Conservation (phyloP, 2,329 filamentous ascomycete species). For the Microdochium trichocladiopsis region DNA sequence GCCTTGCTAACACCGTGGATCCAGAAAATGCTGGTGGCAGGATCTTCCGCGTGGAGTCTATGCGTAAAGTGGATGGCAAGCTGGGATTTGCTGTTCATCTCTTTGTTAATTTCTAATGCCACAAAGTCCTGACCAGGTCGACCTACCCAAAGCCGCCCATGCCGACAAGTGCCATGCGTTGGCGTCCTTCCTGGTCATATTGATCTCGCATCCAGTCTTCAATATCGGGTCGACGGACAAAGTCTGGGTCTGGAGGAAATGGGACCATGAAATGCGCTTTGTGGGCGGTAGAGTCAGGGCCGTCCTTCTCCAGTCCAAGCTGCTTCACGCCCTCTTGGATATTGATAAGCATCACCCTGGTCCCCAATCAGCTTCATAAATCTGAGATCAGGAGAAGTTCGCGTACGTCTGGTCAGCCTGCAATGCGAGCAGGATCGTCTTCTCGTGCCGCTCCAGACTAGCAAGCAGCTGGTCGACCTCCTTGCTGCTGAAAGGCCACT, state of each 20-base stretch:
- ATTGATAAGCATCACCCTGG: neutral
- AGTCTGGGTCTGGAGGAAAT: slow-evolving; percentile 8
- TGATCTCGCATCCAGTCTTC: slow-evolving; percentile 3
- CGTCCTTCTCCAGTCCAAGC: neutral
- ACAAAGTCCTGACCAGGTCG: neutral
- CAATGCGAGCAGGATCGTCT: slow-evolving; percentile 14
- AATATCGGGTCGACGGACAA: slow-evolving; percentile 6
- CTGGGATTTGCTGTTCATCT: slow-evolving; percentile 8
- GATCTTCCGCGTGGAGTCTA: neutral
- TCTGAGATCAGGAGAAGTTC: neutral
- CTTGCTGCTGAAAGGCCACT: slow-evolving; percentile 18
- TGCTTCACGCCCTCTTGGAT: neutral
- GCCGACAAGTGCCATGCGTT: slow-evolving; percentile 5
- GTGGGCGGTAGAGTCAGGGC: slow-evolving; percentile 1
- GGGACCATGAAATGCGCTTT: slow-evolving; percentile 5
- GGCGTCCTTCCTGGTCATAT: neutral
- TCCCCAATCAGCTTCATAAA: neutral
- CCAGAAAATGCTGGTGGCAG: slow-evolving; percentile 9
- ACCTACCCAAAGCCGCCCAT: slow-evolving; percentile 9
- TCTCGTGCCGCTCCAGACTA: slow-evolving; percentile 14
- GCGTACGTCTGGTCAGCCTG: slow-evolving; percentile 18
- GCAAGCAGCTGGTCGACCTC: slow-evolving; percentile 13
- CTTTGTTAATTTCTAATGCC: slow-evolving; percentile 1
- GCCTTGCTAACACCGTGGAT: slow-evolving; percentile 3
- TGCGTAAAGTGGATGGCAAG: slow-evolving; percentile 9